Conservation (phyloP, 2,329 filamentous ascomycete species). For the Aspergillus latus region DNA sequence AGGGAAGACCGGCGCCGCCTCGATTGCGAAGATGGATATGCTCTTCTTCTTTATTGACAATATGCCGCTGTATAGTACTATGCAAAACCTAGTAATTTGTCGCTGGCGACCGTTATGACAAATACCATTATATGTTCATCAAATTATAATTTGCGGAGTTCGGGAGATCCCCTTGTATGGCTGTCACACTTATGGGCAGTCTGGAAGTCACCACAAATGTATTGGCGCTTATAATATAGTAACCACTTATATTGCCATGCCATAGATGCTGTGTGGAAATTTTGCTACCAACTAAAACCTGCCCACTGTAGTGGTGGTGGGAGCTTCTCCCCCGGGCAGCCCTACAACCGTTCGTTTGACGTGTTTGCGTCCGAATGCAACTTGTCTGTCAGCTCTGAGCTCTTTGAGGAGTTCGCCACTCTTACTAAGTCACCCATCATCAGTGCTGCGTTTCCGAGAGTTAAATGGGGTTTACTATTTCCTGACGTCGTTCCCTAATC, state of each 20-base stretch:
- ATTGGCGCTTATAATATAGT: too few relatives aligned
- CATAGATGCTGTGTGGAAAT: not conserved
- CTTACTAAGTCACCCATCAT: conserved; percentile 13
- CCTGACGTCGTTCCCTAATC: not conserved
- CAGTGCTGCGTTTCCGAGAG: conserved; percentile 2
- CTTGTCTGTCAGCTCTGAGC: not conserved
- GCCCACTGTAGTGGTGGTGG: not conserved
- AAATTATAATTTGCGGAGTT: too few relatives aligned
- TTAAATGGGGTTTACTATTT: not conserved
- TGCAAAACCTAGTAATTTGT: too few relatives aligned
- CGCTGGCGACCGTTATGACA: too few relatives aligned
- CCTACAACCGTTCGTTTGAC: conserved; percentile 11
- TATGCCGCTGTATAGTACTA: too few relatives aligned
- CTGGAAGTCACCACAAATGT: too few relatives aligned
- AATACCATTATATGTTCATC: too few relatives aligned
- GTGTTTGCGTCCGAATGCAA: conserved; percentile 19
- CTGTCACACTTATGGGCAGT: too few relatives aligned
- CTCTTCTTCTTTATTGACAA: too few relatives aligned
- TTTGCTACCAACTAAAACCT: not conserved
- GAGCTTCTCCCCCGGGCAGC: not conserved
- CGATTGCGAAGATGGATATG: too few relatives aligned
- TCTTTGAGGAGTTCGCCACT: conserved; percentile 19
- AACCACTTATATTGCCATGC: too few relatives aligned
- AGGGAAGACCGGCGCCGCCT: not conserved
- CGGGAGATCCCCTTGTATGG: too few relatives aligned